Conservation (phyloP, 441 rosid species). For the Corymbia citriodora region DNA sequence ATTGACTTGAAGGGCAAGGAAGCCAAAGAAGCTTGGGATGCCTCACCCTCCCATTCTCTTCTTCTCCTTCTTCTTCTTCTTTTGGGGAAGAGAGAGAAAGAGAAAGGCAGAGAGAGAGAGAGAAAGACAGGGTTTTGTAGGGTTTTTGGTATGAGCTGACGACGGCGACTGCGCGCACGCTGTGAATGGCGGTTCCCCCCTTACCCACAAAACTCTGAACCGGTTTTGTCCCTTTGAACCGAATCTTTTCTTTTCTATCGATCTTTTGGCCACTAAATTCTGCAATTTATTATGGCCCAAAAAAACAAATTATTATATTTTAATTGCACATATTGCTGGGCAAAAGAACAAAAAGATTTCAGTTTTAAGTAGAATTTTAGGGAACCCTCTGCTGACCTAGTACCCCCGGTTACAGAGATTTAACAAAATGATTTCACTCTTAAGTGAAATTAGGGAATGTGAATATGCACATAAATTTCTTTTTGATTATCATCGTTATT, state of each 20-base stretch:
- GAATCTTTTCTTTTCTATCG: background rate
- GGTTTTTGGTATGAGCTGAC: background rate
- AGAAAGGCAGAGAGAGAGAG: too few relatives aligned
- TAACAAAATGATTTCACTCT: background rate
- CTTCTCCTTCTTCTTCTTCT: background rate
- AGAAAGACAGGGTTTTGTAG: background rate
- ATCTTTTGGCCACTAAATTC: background rate
- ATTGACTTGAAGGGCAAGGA: slow-evolving; percentile 38
- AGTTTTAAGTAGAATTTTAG: background rate
- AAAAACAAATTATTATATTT: background rate
- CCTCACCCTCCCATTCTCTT: background rate
- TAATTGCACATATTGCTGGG: background rate
- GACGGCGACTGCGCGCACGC: background rate
- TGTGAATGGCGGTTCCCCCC: background rate
- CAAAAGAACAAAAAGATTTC: background rate
- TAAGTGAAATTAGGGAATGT: background rate
- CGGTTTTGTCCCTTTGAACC: background rate
- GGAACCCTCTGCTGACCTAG: too few relatives aligned
- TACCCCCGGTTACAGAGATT: too few relatives aligned
- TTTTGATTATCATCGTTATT: background rate
- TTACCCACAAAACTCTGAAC: background rate
- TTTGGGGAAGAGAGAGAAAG: background rate
- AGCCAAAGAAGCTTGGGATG: background rate
- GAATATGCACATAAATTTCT: background rate
- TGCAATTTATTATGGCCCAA: background rate